These are phyloP conservation scores for Vaccinium darrowii DNA, from an alignment of 148 eudicot genomes.

Conservation along the genomic window DNA sequence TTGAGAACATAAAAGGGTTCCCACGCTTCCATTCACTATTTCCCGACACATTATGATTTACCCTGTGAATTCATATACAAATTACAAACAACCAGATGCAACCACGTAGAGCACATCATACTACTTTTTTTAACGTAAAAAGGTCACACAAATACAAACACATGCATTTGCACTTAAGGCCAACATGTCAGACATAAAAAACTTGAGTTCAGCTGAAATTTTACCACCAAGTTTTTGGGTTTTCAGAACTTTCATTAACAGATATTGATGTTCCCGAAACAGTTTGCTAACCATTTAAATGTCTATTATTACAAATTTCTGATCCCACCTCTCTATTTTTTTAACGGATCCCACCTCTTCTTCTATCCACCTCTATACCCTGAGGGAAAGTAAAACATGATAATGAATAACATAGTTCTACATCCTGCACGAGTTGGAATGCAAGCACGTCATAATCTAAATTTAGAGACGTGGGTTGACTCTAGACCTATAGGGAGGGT, in stretches of 20 bases:
- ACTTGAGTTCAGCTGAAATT: not conserved
- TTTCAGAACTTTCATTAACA: not conserved
- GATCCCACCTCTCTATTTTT: too few species aligned
- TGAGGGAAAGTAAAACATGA: too few species aligned
- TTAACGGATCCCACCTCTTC: too few species aligned
- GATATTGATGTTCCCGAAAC: not conserved
- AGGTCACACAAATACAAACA: not conserved
- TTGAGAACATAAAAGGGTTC: not conserved
- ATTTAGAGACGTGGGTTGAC: too few species aligned
- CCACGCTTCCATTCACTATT: not conserved
- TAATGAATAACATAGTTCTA: too few species aligned
- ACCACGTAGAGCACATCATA: not conserved
- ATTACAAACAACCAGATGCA: not conserved
- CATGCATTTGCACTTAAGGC: not conserved
- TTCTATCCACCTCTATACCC: too few species aligned
- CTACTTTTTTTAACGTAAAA: not conserved
- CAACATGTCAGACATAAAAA: not conserved
- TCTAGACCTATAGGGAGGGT: too few species aligned
- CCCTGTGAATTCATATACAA: not conserved
- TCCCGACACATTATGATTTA: not conserved
- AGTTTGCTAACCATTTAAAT: not conserved
- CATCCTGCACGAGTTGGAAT: too few species aligned
- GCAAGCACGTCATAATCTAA: too few species aligned
- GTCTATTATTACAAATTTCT: not conserved
- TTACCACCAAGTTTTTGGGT: not conserved